phyloP scores from a whole-genome alignment of 768 basidiomycete genomes.

The Phaffia australis region DNA sequence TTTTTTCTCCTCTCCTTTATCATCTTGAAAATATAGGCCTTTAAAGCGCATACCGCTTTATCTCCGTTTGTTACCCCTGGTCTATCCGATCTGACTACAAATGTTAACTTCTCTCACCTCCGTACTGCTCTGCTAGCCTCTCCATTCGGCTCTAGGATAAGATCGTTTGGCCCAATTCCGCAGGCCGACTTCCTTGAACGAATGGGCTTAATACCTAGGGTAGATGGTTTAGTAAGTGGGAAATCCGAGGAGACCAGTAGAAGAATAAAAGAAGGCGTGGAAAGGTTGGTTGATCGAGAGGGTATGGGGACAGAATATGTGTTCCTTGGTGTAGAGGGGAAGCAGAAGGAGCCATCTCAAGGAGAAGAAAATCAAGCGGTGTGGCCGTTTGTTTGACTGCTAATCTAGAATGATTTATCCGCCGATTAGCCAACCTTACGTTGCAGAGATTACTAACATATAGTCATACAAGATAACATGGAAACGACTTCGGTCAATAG shows the following conservation, averaged over 20 bases:
- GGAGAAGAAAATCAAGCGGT: no score
- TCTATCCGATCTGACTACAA: slow-evolving; percentile 83
- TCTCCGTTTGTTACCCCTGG: slow-evolving; percentile 78
- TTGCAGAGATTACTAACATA: no score
- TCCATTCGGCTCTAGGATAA: background rate
- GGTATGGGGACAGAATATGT: slow-evolving; percentile 85
- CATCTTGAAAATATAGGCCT: slow-evolving; percentile 52
- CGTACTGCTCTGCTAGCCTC: slow-evolving; percentile 48
- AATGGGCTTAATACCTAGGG: slow-evolving; percentile 62
- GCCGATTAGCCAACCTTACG: no score
- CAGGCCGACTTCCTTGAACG: slow-evolving; percentile 67
- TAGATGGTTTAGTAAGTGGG: slow-evolving; percentile 48
- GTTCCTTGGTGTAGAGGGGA: slow-evolving; percentile 51
- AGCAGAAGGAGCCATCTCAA: no score
- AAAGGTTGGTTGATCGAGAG: slow-evolving; percentile 60
- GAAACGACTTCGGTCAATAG: no score
- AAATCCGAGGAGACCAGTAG: slow-evolving; percentile 43
- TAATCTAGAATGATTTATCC: no score
- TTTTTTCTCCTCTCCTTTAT: background rate
- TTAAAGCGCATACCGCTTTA: slow-evolving; percentile 69
- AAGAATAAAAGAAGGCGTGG: slow-evolving; percentile 53
- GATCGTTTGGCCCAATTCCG: slow-evolving; percentile 55
- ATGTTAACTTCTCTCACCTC: slow-evolving; percentile 88
- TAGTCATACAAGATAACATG: no score
- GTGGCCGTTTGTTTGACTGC: no score